Base-by-base conservation (phyloP, 108 stramenopile genomes). In the Fragilaria crotonensis region DNA sequence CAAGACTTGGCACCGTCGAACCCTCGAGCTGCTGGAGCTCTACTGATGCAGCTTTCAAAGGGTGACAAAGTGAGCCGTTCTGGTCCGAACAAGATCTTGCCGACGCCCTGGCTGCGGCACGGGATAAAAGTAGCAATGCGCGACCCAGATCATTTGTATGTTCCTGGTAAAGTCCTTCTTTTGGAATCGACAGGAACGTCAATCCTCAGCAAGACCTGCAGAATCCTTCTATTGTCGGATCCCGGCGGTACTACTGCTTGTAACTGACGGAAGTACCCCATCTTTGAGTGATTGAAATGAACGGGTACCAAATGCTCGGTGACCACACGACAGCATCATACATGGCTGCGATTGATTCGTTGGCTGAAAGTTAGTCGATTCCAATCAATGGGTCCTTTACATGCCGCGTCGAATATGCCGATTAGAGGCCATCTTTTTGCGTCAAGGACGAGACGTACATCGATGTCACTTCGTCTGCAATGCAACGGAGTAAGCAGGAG, bases 241-340 rank as follows among this genome's bases (percentile, higher is more conserved):
- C 23, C 5, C 11, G 30, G 32, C 0, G 71, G 57, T 48, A 27
- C 26, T n/a, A 28, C 1, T 54, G 58, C 31, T 54, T 81, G 76
- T 75, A 64, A 79, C 79, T 0, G 50, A 81, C 51, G 85, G 85
- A 21, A 81, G 78, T 19, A 58, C 57, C 25, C 33, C 69, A 2
- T 67, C 66, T 29, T 63, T 87, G 33, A 74, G 41, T 50, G 41
- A 68, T 87, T 36, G 85, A 87, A 52, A 44, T 83, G 23, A 80
- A 78, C 44, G 80, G 79, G n/a, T 57, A 61, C 30, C 36, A 62
- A 41, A 73, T 80, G 51, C 63, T 82, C n/a, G 72, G 75, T 1
- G 80, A 87, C 72, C 86, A 87, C 58, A 52, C 81, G n/a, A 78
- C 80, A 27, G 58, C 76, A 1, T 72, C 76, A 0, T 78, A 83